Conservation (phyloP, 2,329 filamentous ascomycete genomes). For the Paracoccidioides brasiliensis region DNA sequence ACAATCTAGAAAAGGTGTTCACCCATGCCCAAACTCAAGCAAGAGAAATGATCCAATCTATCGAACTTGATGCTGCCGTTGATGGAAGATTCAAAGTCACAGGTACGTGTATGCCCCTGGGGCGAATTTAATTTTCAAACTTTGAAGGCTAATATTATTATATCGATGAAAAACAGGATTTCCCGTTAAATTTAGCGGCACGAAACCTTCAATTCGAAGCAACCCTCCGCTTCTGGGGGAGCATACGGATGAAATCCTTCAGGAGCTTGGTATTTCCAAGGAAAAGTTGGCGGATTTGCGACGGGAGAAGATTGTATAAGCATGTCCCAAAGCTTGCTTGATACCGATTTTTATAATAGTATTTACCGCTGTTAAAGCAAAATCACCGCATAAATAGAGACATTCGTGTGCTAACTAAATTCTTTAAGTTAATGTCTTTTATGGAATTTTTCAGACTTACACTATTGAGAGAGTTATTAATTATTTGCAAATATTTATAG, state of each 20-base stretch:
- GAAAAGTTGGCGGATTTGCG: slow-evolving; percentile 12
- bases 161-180: slow-evolving; percentile 3
- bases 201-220: slow-evolving; percentile 14
- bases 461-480: no score
- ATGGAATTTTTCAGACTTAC: no score
- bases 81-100: slow-evolving; percentile 18
- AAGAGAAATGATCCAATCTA: slow-evolving; percentile 25
- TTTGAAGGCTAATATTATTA: background rate
- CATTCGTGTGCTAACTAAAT: no score
- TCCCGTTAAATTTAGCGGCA: slow-evolving; percentile 24
- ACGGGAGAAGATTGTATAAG: slow-evolving; percentile 5
- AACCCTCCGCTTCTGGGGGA: slow-evolving; percentile 20
- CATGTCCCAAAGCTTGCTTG: background rate
- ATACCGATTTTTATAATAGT: background rate
- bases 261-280: slow-evolving; percentile 14
- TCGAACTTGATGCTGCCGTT: slow-evolving; percentile 14
- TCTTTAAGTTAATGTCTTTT: no score
- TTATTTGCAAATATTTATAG: no score
- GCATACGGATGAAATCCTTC: slow-evolving; percentile 18
- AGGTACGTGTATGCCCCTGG: slow-evolving; percentile 10
- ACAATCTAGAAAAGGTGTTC: slow-evolving; percentile 34
- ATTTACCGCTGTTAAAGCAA: no score
- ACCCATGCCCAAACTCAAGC: slow-evolving; percentile 32
- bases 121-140: background rate
- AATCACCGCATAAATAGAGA: no score